Base-by-base conservation (phyloP, 495 filamentous ascomycete species). In the Lindgomyces ingoldianus region DNA sequence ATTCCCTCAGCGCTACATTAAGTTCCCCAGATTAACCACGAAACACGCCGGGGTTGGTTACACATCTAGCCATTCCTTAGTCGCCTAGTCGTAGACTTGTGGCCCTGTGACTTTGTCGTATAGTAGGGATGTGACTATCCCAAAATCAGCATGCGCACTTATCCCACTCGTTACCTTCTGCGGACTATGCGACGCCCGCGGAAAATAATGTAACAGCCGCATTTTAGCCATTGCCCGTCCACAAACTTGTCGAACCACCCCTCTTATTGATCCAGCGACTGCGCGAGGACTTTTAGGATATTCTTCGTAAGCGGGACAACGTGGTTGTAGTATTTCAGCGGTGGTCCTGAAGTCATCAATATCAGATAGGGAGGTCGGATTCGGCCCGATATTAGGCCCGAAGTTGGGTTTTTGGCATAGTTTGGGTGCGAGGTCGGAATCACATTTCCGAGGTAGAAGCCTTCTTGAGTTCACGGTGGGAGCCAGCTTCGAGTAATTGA, bases 131-230 rank as follows among this genome's bases (percentile, higher is more conserved):
- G 77, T 79, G 30, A 79, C 73, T 30, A 74, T 70, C 1, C 75
- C 72, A 30, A 78, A 79, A 45, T 79, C 75, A 18, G 75, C 76
- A 50, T 79, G 77, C 22, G 73, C 75, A 41, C 74, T 69, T 19
- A 60, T 68, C 8, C 76, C 76, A 1, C 72, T 54, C 33, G 51
- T 63, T 41, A 63, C 21, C 51, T 63, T 63, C 49, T 75, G 71
- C 2, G 46, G 49, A 33, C 54, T 60, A 49, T 67, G 70, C 18
- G 27, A 25, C 21, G 47, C 45, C 29, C 64, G 56, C 14, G 50
- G 33, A 25, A 75, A 75, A 58, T 78, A 79, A 51, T 78, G 77
- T 22, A 78, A 68, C 26, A 78, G 44, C 4, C 76, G 70, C 47
- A 78, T 56, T 33, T 66, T 46, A 29, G 69, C 60, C 16, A 63